Base-by-base conservation (phyloP, 2,329 filamentous ascomycete genomes). In the Phialophora macrospora region DNA sequence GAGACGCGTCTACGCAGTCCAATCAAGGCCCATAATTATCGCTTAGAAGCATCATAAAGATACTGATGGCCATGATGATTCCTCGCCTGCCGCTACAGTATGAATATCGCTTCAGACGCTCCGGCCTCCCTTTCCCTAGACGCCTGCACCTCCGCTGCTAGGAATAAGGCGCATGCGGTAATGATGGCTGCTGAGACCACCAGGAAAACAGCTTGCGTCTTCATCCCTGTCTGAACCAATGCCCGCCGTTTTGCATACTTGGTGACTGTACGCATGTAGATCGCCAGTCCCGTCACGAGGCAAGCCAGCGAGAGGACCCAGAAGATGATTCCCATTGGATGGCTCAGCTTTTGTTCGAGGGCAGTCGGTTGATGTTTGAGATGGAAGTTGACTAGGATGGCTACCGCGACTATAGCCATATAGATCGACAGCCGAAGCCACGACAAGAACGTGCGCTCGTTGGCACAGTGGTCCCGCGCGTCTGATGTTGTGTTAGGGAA, bases 381-480 rank as follows among this genome's bases (percentile, higher is more conserved):
- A 75, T 99, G 94, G 77, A 99, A 99, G 14, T 92, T 96, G 58
- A 97, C 84, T 9, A 96, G 88, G 71, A 99, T 97, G 58, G 95
- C 94, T 34, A 96, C 86, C 30, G 91, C 87, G 8, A 98, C 92
- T 59, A 99, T 83, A 70, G 92, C 88, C 85, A 98, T 93, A 80
- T 97, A 97, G 72, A 97, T 87, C 34, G 91, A 89, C 1, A 98
- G 85, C 3, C 93, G 88, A 22, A 98, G 87, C 85, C 95, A 97
- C 1, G 94, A 95, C 30, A 98, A 88, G 75, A 97, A 97, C 0
- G 87, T 89, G 71, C 87, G 81, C 74, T 89, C 87, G 68, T 88
- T 88, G 26, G 87, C 87, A 71, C 85, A 87, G 76, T 89, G 87
- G 71, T 89, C 87, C 66, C 87, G 80, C 5, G 87, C 87, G 74